Evolutionary conservation across 768 basidiomycete species (phyloP).

Genomic region (Russula brevipes): DNA sequence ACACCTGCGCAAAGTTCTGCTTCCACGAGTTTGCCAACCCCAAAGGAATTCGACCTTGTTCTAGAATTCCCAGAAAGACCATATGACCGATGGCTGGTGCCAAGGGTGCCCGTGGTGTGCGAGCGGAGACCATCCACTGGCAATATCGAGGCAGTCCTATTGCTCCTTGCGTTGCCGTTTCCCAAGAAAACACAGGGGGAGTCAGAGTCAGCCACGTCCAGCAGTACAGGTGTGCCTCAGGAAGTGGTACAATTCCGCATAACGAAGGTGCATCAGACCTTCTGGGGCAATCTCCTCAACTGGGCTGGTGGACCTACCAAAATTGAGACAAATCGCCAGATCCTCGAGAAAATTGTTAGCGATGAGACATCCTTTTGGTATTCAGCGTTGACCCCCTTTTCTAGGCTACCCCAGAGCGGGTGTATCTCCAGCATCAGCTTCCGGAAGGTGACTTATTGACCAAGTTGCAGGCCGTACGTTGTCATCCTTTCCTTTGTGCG

Average conservation of each 20-base stretch:
- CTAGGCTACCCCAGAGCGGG: slow-evolving; percentile 42
- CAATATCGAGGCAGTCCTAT: slow-evolving; percentile 32
- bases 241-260: slow-evolving; percentile 46
- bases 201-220: slow-evolving; percentile 10
- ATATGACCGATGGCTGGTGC: slow-evolving; percentile 62
- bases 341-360: slow-evolving; percentile 46
- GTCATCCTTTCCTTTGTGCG: not conserved
- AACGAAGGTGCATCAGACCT: slow-evolving; percentile 40
- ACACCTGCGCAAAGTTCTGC: slow-evolving; percentile 1
- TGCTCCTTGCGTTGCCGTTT: slow-evolving; percentile 47
- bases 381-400: not conserved
- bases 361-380: not conserved
- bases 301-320: slow-evolving; percentile 59
- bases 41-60: slow-evolving; percentile 66
- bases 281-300: slow-evolving; percentile 55
- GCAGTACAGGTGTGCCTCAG: slow-evolving; percentile 24
- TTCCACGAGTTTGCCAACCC: slow-evolving; percentile 26
- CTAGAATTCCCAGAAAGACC: slow-evolving; percentile 63
- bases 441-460: slow-evolving; percentile 50
- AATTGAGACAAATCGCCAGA: slow-evolving; percentile 44
- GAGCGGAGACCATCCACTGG: slow-evolving; percentile 35
- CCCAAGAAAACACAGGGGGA: slow-evolving; percentile 25
- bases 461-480: slow-evolving; percentile 55
- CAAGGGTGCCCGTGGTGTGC: slow-evolving; percentile 51
- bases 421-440: slow-evolving; percentile 54